Conservation (phyloP, 2,329 filamentous ascomycete species). For the Tympanopsis confertula region DNA sequence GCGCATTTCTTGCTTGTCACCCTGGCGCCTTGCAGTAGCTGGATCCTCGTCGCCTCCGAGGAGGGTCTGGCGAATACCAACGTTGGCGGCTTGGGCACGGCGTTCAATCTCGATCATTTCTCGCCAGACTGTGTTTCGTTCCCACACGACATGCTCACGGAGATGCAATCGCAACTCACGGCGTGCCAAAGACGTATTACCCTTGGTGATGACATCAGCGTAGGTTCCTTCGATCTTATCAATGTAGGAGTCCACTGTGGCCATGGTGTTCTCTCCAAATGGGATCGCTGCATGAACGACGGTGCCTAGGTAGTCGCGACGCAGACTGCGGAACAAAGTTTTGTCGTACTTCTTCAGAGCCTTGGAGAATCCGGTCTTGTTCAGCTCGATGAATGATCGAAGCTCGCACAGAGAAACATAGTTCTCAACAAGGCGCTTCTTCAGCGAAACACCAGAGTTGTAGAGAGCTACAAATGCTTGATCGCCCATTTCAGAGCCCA, state of each 20-base stretch:
- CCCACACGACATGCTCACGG: conserved; percentile 95
- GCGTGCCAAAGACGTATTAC: conserved; percentile 65
- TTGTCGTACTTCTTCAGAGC: conserved; percentile 98
- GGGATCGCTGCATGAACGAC: conserved; percentile 70
- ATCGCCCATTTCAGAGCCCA: conserved; percentile 69
- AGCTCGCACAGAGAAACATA: conserved; percentile 92
- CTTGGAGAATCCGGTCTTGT: conserved; percentile 92
- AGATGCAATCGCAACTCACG: conserved; percentile 83
- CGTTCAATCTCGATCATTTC: conserved; percentile 98
- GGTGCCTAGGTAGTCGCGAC: conserved; percentile 62
- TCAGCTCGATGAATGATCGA: conserved; percentile 90
- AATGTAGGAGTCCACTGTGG: conserved; percentile 61
- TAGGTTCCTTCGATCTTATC: conserved; percentile 67
- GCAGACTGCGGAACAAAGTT: conserved; percentile 73
- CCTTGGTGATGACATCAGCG: conserved; percentile 69
- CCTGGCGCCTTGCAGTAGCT: conserved; percentile 21
- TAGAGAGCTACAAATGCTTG: conserved; percentile 55
- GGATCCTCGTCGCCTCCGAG: conserved; percentile 56
- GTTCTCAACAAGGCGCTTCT: conserved; percentile 76
- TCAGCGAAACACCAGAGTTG: conserved; percentile 69
- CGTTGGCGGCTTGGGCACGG: conserved; percentile 83
- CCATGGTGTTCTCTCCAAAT: conserved; percentile 64
- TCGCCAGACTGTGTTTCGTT: conserved; percentile 95
- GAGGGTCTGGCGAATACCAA: conserved; percentile 76
- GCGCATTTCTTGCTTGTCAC: conserved; percentile 45